Percentiles rank a stretch among this genome's conserved stretches.
These are phyloP conservation scores for Sabuloglossum arenarium DNA, from an alignment of 495 filamentous ascomycete species.

Conservation along the genomic window DNA sequence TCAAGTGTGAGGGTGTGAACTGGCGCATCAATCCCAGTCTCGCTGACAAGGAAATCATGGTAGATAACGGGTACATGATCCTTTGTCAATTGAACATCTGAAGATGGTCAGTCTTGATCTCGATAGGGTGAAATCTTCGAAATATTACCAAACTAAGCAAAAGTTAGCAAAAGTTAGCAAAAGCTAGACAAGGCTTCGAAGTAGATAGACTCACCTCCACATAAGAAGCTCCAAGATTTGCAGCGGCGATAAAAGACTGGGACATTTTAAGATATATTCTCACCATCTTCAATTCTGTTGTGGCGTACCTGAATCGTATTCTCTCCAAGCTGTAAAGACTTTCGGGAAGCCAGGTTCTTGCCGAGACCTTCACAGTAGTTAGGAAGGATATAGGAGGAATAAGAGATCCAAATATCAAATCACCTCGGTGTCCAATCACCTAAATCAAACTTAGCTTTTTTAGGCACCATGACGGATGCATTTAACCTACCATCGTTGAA, in stretches of 20 bases:
- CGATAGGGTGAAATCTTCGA: background rate
- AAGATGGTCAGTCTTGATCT: background rate
- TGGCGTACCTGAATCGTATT: conserved; percentile 49
- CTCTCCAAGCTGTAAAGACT: conserved; percentile 82
- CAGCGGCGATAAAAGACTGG: conserved; percentile 84
- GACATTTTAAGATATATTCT: background rate
- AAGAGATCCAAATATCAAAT: conserved; percentile 6
- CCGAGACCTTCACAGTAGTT: conserved; percentile 36
- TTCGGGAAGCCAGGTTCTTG: conserved; percentile 66
- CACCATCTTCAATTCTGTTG: background rate
- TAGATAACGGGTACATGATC: conserved; percentile 98
- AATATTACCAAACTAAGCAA: conserved; percentile 15
- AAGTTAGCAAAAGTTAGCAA: conserved; percentile 3
- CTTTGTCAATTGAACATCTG: conserved; percentile 94
- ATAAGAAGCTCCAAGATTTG: conserved; percentile 69
- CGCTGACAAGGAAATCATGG: conserved; percentile 95
- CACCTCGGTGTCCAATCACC: conserved; percentile 71
- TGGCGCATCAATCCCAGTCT: conserved; percentile 93
- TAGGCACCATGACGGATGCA: background rate
- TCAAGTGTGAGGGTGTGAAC: conserved; percentile 89
- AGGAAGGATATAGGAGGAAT: background rate
- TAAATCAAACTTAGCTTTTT: background rate
- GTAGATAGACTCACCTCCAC: conserved; percentile 41
- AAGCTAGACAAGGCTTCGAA: background rate
- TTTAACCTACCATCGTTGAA: conserved; percentile 37